Percentiles rank a stretch among this genome's conserved stretches.
These are phyloP conservation scores for Bifiguratus adelaidae DNA, from an alignment of 192 early-diverging fungal genomes.

Conservation along the genomic window DNA sequence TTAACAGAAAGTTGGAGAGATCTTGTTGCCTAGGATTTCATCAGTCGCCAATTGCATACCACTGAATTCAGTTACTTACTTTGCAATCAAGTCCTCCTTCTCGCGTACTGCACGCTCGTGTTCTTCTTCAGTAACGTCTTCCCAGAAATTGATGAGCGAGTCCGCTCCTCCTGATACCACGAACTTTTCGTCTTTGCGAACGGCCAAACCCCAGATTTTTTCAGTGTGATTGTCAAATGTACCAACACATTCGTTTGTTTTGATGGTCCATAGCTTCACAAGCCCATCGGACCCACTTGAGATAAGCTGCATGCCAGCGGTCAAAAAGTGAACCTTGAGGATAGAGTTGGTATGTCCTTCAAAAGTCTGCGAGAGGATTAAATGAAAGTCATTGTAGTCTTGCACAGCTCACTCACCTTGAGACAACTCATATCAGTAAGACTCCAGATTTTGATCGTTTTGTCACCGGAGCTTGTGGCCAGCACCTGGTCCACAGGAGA, in stretches of 20 bases:
- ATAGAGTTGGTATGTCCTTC: slow-evolving; percentile 98
- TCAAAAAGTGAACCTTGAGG: slow-evolving; percentile 74
- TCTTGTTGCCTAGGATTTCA: slow-evolving; percentile 83
- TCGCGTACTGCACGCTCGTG: slow-evolving; percentile 62
- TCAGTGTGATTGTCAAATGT: slow-evolving; percentile 94
- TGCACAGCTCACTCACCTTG: slow-evolving; percentile 29
- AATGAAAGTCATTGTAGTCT: slow-evolving; percentile 3
- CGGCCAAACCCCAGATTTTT: slow-evolving; percentile 88
- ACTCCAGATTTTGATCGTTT: slow-evolving; percentile 93
- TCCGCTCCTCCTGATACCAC: slow-evolving; percentile 90
- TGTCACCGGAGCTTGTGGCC: slow-evolving; percentile 87
- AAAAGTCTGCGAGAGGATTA: slow-evolving; percentile 47
- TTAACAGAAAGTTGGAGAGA: slow-evolving; percentile 71
- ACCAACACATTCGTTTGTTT: slow-evolving; percentile 75
- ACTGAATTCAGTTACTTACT: slow-evolving; percentile 28
- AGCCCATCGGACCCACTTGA: slow-evolving; percentile 88
- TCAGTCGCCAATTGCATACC: background rate
- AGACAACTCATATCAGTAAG: slow-evolving; percentile 81
- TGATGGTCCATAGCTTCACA: slow-evolving; percentile 94
- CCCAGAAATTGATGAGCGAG: slow-evolving; percentile 85
- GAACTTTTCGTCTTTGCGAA: slow-evolving; percentile 53
- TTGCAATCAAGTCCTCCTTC: slow-evolving; percentile 60
- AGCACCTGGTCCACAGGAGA: slow-evolving; percentile 94
- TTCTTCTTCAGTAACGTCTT: slow-evolving; percentile 83
- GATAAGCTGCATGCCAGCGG: slow-evolving; percentile 79